Percentiles rank a stretch among this genome's conserved stretches.
Conservation (phyloP, 2,329 filamentous ascomycete genomes). For the Teratosphaeria destructans region DNA sequence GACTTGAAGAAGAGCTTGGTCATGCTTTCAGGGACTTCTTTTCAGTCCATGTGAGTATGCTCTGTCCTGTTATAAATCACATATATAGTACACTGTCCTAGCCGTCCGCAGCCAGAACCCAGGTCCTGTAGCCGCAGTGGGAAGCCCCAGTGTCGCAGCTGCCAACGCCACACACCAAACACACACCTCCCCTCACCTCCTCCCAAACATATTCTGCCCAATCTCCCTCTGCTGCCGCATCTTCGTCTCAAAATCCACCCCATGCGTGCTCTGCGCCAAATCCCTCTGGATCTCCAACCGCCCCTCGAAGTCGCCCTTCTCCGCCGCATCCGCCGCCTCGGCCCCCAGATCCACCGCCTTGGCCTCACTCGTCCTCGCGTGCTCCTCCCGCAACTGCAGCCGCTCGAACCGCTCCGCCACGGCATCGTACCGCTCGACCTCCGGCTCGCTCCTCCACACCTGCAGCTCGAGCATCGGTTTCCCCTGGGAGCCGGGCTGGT, state of each 20-base stretch:
- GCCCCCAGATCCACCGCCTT: neutral
- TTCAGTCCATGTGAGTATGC: no score
- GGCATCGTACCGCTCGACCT: slow-evolving; percentile 14
- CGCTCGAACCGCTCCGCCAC: slow-evolving; percentile 19
- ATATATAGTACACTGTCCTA: no score
- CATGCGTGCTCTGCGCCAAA: neutral
- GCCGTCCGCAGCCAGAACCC: no score
- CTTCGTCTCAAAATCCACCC: slow-evolving; percentile 1
- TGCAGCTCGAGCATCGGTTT: slow-evolving; percentile 23
- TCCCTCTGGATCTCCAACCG: slow-evolving; percentile 2
- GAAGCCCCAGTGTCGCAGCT: no score
- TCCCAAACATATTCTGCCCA: slow-evolving; percentile 2
- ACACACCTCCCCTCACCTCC: neutral
- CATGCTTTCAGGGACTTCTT: no score
- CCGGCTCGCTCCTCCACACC: slow-evolving; percentile 21
- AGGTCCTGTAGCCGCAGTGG: no score
- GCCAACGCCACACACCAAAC: no score
- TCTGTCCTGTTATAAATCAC: no score
- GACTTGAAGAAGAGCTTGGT: no score
- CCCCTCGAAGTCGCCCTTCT: neutral
- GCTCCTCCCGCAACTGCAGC: slow-evolving; percentile 11
- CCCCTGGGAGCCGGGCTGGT: slow-evolving; percentile 13
- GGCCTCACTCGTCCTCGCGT: slow-evolving; percentile 5
- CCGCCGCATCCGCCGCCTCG: neutral
- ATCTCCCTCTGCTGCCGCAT: slow-evolving; percentile 4